Evolutionary conservation across 495 filamentous ascomycete genomes (phyloP).

Genomic region (Penicillium pulvis): DNA sequence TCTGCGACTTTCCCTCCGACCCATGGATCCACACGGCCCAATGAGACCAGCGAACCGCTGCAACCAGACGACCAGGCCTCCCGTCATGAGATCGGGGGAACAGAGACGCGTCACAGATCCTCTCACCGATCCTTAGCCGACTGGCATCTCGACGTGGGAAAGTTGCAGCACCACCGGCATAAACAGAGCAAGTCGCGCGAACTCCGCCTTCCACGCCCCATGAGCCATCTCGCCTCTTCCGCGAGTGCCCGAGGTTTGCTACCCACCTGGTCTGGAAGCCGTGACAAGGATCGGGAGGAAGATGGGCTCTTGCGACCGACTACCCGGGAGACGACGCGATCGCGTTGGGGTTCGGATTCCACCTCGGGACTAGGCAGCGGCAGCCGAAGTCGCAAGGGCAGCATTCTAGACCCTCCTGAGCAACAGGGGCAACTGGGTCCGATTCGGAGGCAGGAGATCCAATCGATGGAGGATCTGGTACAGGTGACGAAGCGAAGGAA

Average conservation of each 20-base stretch:
- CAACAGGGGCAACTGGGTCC: constrained; percentile 32
- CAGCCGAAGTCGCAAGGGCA: constrained; percentile 34
- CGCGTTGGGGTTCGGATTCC: constrained; percentile 40
- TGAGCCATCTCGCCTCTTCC: constrained; percentile 42
- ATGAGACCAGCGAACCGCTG: constrained; percentile 20
- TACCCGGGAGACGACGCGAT: constrained; percentile 35
- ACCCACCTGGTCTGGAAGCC: constrained; percentile 34
- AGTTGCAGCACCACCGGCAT: constrained; percentile 27
- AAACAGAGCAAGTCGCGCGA: constrained; percentile 44
- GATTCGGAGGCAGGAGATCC: constrained; percentile 38
- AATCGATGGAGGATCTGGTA: constrained; percentile 45
- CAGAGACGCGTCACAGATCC: background rate
- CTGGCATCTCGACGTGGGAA: constrained; percentile 24
- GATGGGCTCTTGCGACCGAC: constrained; percentile 37
- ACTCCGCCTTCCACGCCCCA: constrained; percentile 36
- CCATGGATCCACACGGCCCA: constrained; percentile 30
- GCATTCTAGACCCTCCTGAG: constrained; percentile 35
- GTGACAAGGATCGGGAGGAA: constrained; percentile 41
- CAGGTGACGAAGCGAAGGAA: constrained; percentile 42
- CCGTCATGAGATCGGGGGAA: constrained; percentile 1
- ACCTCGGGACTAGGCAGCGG: constrained; percentile 24
- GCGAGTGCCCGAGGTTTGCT: constrained; percentile 37
- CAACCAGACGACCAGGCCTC: background rate
- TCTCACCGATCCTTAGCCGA: constrained; percentile 10
- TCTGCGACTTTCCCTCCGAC: constrained; percentile 27